phyloP scores from a whole-genome alignment of 2,329 filamentous ascomycete species.

The Cordyceps cicadae region DNA sequence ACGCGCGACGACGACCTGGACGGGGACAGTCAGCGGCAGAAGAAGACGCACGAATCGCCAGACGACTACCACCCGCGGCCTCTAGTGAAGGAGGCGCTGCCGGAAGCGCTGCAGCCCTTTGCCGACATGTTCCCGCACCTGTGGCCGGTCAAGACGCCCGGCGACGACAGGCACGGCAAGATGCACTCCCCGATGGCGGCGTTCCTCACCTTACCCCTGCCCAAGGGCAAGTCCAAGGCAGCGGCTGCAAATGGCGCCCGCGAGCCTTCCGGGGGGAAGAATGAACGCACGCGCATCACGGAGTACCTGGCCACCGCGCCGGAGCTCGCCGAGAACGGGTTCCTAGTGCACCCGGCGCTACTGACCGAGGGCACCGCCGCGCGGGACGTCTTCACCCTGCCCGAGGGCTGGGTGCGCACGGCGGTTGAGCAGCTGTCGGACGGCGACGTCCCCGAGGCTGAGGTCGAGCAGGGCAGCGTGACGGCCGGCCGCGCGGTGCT shows the following conservation, averaged over 20 bases:
- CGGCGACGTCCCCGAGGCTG: conserved; percentile 56
- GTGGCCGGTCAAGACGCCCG: conserved; percentile 83
- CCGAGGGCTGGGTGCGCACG: conserved; percentile 78
- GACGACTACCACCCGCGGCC: conserved; percentile 53
- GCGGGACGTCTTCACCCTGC: conserved; percentile 41
- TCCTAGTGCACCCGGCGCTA: conserved; percentile 71
- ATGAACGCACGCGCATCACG: conserved; percentile 73
- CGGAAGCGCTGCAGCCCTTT: conserved; percentile 54
- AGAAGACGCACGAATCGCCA: conserved; percentile 31
- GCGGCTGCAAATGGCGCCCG: conserved; percentile 37
- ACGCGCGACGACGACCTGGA: conserved; percentile 21
- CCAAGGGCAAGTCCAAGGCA: conserved; percentile 54
- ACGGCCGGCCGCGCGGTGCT: conserved; percentile 73
- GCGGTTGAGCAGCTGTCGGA: conserved; percentile 58
- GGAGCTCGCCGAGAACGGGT: conserved; percentile 77
- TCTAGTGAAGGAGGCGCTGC: conserved; percentile 43
- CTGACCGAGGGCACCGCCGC: conserved; percentile 49
- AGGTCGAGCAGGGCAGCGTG: conserved; percentile 73
- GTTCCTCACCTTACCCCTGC: conserved; percentile 67
- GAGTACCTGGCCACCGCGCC: conserved; percentile 64
- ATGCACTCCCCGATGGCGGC: conserved; percentile 82
- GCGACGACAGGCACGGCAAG: conserved; percentile 70
- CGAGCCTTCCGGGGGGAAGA: conserved; percentile 59
- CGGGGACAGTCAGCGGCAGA: conserved; percentile 10
- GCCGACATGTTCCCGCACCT: conserved; percentile 77